Conservation (phyloP, 805 yeast genomes). For the Candida pini region DNA sequence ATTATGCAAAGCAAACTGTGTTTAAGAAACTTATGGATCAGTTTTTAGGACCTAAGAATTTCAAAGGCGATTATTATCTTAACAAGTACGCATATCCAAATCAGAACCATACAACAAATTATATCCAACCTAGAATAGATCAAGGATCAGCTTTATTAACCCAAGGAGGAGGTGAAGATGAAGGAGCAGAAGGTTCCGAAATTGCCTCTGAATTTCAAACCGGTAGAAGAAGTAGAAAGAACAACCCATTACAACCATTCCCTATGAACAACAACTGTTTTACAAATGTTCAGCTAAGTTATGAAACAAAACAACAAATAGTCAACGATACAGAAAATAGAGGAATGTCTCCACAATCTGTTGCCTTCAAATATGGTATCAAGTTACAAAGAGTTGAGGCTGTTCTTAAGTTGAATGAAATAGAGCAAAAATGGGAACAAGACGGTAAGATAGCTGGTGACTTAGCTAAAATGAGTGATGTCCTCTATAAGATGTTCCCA, state of each 20-base stretch:
- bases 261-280: slow-evolving; percentile 66
- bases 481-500: slow-evolving; percentile 81
- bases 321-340: slow-evolving; percentile 43
- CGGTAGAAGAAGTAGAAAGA: slow-evolving; percentile 6
- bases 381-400: slow-evolving; percentile 88
- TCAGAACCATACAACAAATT: slow-evolving; percentile 65
- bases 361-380: slow-evolving; percentile 73
- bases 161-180: slow-evolving; percentile 9
- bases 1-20: slow-evolving; percentile 41
- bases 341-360: slow-evolving; percentile 57
- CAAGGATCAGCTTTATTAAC: slow-evolving; percentile 30
- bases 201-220: slow-evolving; percentile 5
- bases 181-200: slow-evolving; percentile 15
- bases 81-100: slow-evolving; percentile 72
- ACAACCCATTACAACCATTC: slow-evolving; percentile 62
- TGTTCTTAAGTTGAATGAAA: slow-evolving; percentile 57
- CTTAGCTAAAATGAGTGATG: slow-evolving; percentile 49
- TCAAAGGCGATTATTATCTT: slow-evolving; percentile 71
- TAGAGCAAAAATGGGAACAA: slow-evolving; percentile 59
- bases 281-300: slow-evolving; percentile 58
- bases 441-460: slow-evolving; percentile 52
- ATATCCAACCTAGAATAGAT: slow-evolving; percentile 53
- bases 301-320: slow-evolving; percentile 55
- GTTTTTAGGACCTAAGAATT: slow-evolving; percentile 79
- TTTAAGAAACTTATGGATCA: slow-evolving; percentile 60